These are phyloP conservation scores for Neurospora tetrasperma DNA, from an alignment of 495 filamentous ascomycete genomes.

Conservation along the genomic window DNA sequence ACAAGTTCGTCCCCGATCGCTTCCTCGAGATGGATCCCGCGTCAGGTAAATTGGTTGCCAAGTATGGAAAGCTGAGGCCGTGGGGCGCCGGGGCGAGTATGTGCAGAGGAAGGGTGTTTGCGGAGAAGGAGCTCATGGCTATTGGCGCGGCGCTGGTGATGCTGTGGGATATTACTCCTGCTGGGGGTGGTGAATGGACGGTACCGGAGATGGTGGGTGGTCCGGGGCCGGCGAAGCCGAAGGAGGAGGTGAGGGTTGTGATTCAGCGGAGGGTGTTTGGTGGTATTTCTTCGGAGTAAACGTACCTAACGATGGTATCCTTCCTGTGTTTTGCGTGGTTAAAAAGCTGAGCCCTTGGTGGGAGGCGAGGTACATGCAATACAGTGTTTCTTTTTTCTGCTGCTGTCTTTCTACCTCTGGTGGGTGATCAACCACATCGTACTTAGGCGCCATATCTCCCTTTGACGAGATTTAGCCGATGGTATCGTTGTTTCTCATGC, in stretches of 20 bases:
- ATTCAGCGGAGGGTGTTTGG: background rate
- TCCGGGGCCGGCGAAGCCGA: background rate
- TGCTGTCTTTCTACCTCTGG: too few relatives aligned
- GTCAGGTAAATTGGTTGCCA: background rate
- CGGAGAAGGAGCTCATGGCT: slow-evolving; percentile 14
- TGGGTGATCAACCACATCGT: too few relatives aligned
- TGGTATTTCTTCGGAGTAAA: background rate
- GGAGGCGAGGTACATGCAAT: too few relatives aligned
- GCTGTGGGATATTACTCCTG: slow-evolving; percentile 13
- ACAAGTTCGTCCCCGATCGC: slow-evolving; percentile 13
- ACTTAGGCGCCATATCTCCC: too few relatives aligned
- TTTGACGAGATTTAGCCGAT: too few relatives aligned
- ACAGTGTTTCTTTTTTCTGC: too few relatives aligned
- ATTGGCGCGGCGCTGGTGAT: slow-evolving; percentile 8
- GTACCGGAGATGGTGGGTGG: background rate
- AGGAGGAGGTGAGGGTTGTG: slow-evolving; percentile 3
- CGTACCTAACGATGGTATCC: background rate
- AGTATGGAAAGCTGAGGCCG: slow-evolving; percentile 9
- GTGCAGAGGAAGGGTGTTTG: slow-evolving; percentile 13
- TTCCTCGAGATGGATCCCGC: slow-evolving; percentile 9
- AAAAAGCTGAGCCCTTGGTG: too few relatives aligned
- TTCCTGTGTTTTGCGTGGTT: background rate
- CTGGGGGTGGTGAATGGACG: background rate
- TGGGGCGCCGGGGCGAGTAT: slow-evolving; percentile 9
- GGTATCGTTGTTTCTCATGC: too few relatives aligned